Percentiles rank a stretch among this genome's conserved stretches.
These are phyloP conservation scores for Wickerhamomyces canadensis DNA, from an alignment of 805 yeast species.

Conservation along the genomic window DNA sequence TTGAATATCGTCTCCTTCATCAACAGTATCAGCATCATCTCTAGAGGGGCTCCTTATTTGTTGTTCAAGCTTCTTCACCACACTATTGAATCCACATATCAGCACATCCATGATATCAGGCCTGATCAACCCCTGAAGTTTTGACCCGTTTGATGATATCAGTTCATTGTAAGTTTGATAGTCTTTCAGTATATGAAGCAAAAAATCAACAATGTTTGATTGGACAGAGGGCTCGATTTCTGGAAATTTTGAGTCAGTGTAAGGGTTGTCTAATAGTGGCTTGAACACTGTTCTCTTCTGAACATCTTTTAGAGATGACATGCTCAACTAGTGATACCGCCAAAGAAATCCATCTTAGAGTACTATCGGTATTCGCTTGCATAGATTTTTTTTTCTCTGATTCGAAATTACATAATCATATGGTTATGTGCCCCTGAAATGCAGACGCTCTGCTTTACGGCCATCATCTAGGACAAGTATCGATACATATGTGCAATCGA, in stretches of 20 bases:
- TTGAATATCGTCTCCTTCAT: slow-evolving; percentile 8
- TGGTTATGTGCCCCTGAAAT: no score
- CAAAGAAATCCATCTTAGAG: no score
- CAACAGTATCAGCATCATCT: no score
- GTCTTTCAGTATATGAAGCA: slow-evolving; percentile 29
- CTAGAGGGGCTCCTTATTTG: slow-evolving; percentile 28
- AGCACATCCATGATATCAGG: slow-evolving; percentile 18
- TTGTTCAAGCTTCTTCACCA: slow-evolving; percentile 41
- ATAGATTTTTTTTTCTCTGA: no score
- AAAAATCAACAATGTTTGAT: slow-evolving; percentile 31
- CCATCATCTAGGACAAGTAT: no score
- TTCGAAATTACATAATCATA: no score
- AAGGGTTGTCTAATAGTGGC: slow-evolving; percentile 63
- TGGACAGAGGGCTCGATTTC: slow-evolving; percentile 35
- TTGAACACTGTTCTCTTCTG: slow-evolving; percentile 53
- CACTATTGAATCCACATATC: slow-evolving; percentile 50
- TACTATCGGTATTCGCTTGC: no score
- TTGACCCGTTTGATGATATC: slow-evolving; percentile 1
- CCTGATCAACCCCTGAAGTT: slow-evolving; percentile 8
- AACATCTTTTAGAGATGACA: slow-evolving; percentile 39
- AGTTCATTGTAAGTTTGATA: slow-evolving; percentile 25
- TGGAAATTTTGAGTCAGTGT: slow-evolving; percentile 42
- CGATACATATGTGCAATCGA: background rate
- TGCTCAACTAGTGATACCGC: no score
- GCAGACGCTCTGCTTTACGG: no score